Conservation (phyloP, 306 rosid species). For the Sophora flavescens region DNA sequence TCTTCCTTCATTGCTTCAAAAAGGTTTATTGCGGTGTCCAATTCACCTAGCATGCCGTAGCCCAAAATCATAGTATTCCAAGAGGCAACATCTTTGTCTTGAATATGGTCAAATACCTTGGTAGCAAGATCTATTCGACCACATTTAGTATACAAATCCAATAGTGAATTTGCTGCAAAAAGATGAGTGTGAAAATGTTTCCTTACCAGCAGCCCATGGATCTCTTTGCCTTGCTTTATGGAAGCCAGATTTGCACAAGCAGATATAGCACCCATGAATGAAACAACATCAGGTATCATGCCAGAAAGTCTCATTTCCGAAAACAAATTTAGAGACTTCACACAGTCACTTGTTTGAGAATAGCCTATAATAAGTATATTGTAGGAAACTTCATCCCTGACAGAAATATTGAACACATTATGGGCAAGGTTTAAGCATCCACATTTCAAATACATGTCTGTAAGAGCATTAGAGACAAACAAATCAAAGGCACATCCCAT, state of each 20-base stretch:
- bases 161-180: slow-evolving; percentile 72
- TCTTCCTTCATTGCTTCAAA: slow-evolving; percentile 80
- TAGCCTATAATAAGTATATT: slow-evolving; percentile 80
- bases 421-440: slow-evolving; percentile 67
- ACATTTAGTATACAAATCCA: slow-evolving; percentile 88
- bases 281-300: slow-evolving; percentile 68
- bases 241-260: slow-evolving; percentile 85
- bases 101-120: slow-evolving; percentile 70
- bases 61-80: slow-evolving; percentile 99
- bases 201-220: slow-evolving; percentile 72
- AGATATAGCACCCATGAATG: slow-evolving; percentile 81
- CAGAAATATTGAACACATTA: slow-evolving; percentile 70
- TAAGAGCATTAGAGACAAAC: slow-evolving; percentile 82
- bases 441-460: slow-evolving; percentile 87
- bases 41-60: slow-evolving; percentile 84
- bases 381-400: slow-evolving; percentile 75
- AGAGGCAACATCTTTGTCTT: slow-evolving; percentile 75
- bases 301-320: slow-evolving; percentile 71
- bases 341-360: slow-evolving; percentile 70
- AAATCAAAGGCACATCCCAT: slow-evolving; percentile 60
- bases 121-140: slow-evolving; percentile 77
- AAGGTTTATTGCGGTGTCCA: slow-evolving; percentile 67
- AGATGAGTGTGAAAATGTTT: slow-evolving; percentile 65
- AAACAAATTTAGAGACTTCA: slow-evolving; percentile 71
- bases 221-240: slow-evolving; percentile 81